phyloP scores from a whole-genome alignment of 371 early-diverging fungal genomes.

The Rhizopus microsporus region DNA sequence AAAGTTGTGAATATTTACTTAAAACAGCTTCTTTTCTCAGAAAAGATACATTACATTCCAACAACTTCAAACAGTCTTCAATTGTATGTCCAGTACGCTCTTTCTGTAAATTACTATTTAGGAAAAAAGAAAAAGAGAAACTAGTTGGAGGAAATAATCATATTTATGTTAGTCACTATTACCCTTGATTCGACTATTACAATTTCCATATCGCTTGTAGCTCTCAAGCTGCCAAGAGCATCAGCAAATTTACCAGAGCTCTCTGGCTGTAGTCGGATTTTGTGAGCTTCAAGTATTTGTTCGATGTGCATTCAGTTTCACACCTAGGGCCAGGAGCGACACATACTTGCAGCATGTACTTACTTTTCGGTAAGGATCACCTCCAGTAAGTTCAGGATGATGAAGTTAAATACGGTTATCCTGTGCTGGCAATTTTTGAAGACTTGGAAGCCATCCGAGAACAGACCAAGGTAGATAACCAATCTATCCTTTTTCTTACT shows the following conservation, averaged over 20 bases:
- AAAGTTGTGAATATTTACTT: constrained; percentile 11
- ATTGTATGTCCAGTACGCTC: constrained; percentile 7
- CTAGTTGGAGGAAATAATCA: constrained; percentile 6
- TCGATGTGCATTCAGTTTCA: constrained; percentile 14
- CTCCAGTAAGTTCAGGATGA: too few species aligned
- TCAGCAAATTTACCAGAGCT: constrained; percentile 7
- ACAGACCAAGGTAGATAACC: too few species aligned
- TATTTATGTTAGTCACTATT: background rate
- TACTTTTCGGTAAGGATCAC: too few species aligned
- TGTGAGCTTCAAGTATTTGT: constrained; percentile 6
- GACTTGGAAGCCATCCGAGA: too few species aligned
- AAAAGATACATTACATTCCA: constrained; percentile 8
- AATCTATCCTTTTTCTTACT: too few species aligned
- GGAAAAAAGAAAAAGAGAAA: constrained; percentile 5
- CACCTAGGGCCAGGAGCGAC: too few species aligned
- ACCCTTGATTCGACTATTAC: constrained; percentile 20
- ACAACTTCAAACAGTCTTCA: constrained; percentile 12
- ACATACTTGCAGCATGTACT: too few species aligned
- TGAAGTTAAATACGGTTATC: too few species aligned
- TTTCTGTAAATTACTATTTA: constrained; percentile 12
- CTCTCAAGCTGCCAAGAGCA: constrained; percentile 14
- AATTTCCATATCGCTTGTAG: constrained; percentile 14
- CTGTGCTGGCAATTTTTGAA: too few species aligned
- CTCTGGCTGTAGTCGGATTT: constrained; percentile 6
- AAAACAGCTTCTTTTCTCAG: constrained; percentile 5